Evolutionary conservation across 1,284 basidiomycete species (phyloP).

Genomic region (Sporisorium iseilematis-ciliati): DNA sequence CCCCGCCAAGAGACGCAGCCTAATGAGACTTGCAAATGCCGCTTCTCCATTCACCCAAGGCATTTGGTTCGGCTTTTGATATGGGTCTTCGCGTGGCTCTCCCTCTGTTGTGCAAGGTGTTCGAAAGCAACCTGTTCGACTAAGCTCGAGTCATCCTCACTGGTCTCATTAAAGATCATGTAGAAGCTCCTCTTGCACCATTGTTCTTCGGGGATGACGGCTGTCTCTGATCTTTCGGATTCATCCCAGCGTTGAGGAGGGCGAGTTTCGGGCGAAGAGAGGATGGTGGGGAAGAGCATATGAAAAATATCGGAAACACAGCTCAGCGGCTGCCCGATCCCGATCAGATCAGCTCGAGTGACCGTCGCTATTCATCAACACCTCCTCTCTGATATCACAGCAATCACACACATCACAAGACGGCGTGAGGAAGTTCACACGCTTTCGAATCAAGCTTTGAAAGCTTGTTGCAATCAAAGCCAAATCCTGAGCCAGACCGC

Average conservation of each 20-base stretch:
- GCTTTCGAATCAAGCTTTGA: background rate
- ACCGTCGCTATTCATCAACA: slow-evolving; percentile 7
- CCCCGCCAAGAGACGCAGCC: slow-evolving; percentile 2
- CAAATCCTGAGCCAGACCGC: background rate
- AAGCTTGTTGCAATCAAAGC: background rate
- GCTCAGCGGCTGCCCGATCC: background rate
- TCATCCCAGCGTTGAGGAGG: too few relatives aligned
- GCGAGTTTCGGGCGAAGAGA: too few relatives aligned
- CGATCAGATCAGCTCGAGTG: background rate
- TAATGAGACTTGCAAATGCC: slow-evolving; percentile 13
- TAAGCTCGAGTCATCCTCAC: slow-evolving; percentile 11
- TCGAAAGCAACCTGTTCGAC: background rate
- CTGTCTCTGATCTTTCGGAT: too few relatives aligned
- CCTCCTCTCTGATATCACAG: background rate
- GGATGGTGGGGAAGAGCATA: too few relatives aligned
- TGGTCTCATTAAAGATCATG: too few relatives aligned
- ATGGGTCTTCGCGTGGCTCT: background rate
- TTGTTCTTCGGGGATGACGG: too few relatives aligned
- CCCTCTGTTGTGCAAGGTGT: background rate
- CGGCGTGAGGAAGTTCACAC: background rate
- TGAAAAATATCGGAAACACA: background rate
- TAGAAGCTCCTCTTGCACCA: too few relatives aligned
- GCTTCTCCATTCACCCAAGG: slow-evolving; percentile 2
- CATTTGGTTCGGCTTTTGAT: slow-evolving; percentile 10
- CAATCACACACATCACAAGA: background rate